These are phyloP conservation scores for barley (Hordeum vulgare) DNA, from an alignment of 176 grass and related monocot genomes.

Conservation along the genomic window MorexV3_pseudomolecules_assembly NC_058520.1:519729858-519730357, in stretches of 20 bases:
- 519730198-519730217: constrained; percentile 33
- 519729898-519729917: constrained; percentile 44
- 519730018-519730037: constrained; percentile 12
- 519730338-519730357: constrained; percentile 54
- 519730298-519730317: constrained; percentile 61
- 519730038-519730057: neutral
- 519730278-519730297: constrained; percentile 43
- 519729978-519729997: constrained; percentile 26
- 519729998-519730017: constrained; percentile 36
- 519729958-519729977: constrained; percentile 33
- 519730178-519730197: constrained; percentile 64
- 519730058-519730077: constrained; percentile 52
- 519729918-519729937: constrained; percentile 42
- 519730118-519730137: constrained; percentile 65
- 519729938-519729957: constrained; percentile 47
- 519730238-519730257: neutral
- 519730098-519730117: constrained; percentile 38
- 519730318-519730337: constrained; percentile 63
- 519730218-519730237: constrained; percentile 42
- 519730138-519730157: constrained; percentile 63
- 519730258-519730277: neutral
- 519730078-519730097: constrained; percentile 34
- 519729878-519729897: constrained; percentile 24
- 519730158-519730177: constrained; percentile 65
- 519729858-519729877: constrained; percentile 43